These are phyloP conservation scores for Persicaria maculosa DNA, from an alignment of 148 eudicot genomes.

Conservation along the genomic window DNA sequence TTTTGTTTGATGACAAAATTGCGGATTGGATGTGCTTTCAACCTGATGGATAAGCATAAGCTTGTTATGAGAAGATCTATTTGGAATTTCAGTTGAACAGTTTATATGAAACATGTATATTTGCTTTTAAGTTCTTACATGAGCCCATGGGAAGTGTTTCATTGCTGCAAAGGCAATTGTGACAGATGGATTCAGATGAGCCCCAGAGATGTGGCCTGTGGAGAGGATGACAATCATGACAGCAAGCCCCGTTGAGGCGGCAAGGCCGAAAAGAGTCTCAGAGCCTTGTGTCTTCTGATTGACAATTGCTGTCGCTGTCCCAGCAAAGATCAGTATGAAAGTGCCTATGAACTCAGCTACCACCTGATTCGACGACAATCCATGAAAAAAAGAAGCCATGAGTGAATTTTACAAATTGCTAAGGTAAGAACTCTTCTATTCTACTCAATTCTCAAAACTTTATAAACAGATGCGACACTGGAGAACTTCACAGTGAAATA, in stretches of 20 bases:
- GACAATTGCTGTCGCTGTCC: slow-evolving; percentile 79
- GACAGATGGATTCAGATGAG: slow-evolving; percentile 84
- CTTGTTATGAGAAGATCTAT: no score
- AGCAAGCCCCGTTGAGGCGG: slow-evolving; percentile 79
- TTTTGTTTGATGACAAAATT: not conserved
- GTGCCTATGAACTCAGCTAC: slow-evolving; percentile 97
- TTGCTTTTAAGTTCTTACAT: slow-evolving; percentile 32
- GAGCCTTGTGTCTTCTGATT: slow-evolving; percentile 82
- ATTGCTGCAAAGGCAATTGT: slow-evolving; percentile 92
- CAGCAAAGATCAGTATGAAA: slow-evolving; percentile 71
- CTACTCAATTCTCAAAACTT: no score
- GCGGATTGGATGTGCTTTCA: not conserved
- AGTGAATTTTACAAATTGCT: not conserved
- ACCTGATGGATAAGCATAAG: no score
- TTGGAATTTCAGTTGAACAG: no score
- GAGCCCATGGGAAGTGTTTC: slow-evolving; percentile 93
- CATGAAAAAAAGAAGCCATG: not conserved
- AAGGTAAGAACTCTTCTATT: no score
- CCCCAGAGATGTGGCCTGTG: slow-evolving; percentile 95
- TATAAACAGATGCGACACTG: no score
- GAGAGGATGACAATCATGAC: slow-evolving; percentile 89
- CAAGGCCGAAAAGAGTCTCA: slow-evolving; percentile 75
- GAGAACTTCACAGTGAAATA: no score
- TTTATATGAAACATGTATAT: no score
- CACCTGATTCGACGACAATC: slow-evolving; percentile 41